Percentiles rank a stretch among this genome's conserved stretches.
Evolutionary conservation across 2,329 filamentous ascomycete species (phyloP).

Genomic region (Fusarium circinatum): DNA sequence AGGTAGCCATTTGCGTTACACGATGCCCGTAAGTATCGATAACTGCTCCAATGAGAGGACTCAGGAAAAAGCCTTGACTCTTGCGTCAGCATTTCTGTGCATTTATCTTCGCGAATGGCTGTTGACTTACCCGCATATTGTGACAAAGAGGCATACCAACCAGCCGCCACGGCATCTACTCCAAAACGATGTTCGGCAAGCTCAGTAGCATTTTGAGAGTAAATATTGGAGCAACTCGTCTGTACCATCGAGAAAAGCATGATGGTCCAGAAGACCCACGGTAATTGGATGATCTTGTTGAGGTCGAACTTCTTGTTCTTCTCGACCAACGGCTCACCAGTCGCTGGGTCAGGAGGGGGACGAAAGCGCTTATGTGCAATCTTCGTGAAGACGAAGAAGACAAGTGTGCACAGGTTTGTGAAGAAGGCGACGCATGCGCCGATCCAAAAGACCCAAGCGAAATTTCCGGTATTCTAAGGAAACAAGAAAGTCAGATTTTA

Average conservation of each 20-base stretch:
- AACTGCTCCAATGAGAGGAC: background rate
- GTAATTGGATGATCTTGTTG: background rate
- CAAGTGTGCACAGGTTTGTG: background rate
- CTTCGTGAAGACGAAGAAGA: background rate
- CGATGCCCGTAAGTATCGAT: background rate
- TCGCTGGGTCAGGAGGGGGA: background rate
- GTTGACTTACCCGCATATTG: background rate
- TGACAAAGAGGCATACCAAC: background rate
- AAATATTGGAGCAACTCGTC: background rate
- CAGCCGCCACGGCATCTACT: background rate
- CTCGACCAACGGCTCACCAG: background rate
- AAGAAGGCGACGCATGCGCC: background rate
- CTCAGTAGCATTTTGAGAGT: background rate
- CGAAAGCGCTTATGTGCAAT: background rate
- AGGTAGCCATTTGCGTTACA: background rate
- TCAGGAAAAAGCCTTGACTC: background rate
- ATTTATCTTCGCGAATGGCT: fast-evolving
- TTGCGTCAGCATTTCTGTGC: no score
- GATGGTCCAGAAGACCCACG: background rate
- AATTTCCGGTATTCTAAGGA: background rate
- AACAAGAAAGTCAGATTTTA: fast-evolving
- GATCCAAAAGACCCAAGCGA: background rate
- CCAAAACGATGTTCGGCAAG: background rate
- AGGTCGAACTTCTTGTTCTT: background rate
- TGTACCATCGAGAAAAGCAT: background rate